phyloP scores from a whole-genome alignment of 768 basidiomycete species.

The Suillus brevipes region DNA sequence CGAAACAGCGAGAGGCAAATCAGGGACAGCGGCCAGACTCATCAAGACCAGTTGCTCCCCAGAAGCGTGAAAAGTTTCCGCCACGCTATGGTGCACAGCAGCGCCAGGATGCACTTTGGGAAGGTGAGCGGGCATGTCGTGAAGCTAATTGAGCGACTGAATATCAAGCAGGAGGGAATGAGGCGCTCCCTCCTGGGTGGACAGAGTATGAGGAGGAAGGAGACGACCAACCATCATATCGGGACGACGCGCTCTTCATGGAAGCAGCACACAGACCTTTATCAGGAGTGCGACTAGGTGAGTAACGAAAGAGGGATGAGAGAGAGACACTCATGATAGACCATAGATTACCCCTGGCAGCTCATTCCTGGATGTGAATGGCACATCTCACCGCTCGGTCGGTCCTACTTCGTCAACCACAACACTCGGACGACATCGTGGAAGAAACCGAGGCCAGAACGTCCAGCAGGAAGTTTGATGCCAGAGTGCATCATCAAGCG shows the following conservation, averaged over 20 bases:
- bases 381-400: background rate
- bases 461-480: background rate
- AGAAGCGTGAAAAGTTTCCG: too few species aligned
- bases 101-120: background rate
- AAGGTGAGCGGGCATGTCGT: background rate
- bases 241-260: background rate
- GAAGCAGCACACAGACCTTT: background rate
- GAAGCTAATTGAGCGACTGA: background rate
- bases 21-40: background rate
- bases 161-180: background rate
- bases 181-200: background rate
- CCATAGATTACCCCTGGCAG: background rate
- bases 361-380: background rate
- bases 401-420: background rate
- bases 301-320: background rate
- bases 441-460: background rate
- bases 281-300: background rate
- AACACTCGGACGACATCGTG: background rate
- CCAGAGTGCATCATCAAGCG: background rate
- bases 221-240: fast-evolving
- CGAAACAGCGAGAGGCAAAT: background rate
- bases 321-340: background rate
- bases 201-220: too few species aligned
- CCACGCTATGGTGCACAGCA: background rate
- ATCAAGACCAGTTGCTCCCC: background rate